Evolutionary conservation across 768 basidiomycete species (phyloP), one percentile per base, ranked within the genome.

Genomic region (Cyclocybe cylindracea): DNA sequence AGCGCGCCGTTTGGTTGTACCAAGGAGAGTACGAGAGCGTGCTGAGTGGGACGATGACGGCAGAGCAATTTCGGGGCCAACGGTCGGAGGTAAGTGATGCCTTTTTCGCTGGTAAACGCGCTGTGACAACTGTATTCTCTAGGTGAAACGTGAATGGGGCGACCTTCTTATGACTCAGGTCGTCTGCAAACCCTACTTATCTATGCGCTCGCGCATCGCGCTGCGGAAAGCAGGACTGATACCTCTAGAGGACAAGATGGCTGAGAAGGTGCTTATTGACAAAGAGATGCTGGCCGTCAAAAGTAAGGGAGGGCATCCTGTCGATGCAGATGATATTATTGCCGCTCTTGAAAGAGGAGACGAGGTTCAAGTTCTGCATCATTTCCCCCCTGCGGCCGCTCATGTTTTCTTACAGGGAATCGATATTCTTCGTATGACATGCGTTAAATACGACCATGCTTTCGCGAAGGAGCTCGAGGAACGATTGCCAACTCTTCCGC

Each of bases 351-450:
- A 24, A 24, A 24, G 24, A 24, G 24, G 24, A 24, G 24, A 24
- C 24, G 24, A 24, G 24, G 24, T 24, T 24, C 24, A 24, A 5
- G 24, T 24, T 24, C 5, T 3, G 24, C 24, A 24, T 24, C 5
- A 24, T 24, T 5, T 24, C 1, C 2, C 4, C 5, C 24, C 24
- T 24, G 24, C 24, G 24, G 5, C 24, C 24, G 39, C 10, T n/a
- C 31, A 5, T 49, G 7, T 13, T 37, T 42, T 31, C 2, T n/a
- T 46, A 11, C 43, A 70, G 68, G 55, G 53, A 7, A 63, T 71
- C 32, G 63, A 67, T 39, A 66, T 71, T 29, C 58, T 71, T 34
- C 59, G 54, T 1, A 66, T 70, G 69, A 55, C 48, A 9, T 71
- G 70, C 31, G 59, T 67, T 8, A 48, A 40, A 7, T 71, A 71